A percentile compares a stretch with the other conserved stretches of the same genome.
phyloP scores from a whole-genome alignment of 176 grass and related monocot genomes.

The Cocos nucifera region DNA sequence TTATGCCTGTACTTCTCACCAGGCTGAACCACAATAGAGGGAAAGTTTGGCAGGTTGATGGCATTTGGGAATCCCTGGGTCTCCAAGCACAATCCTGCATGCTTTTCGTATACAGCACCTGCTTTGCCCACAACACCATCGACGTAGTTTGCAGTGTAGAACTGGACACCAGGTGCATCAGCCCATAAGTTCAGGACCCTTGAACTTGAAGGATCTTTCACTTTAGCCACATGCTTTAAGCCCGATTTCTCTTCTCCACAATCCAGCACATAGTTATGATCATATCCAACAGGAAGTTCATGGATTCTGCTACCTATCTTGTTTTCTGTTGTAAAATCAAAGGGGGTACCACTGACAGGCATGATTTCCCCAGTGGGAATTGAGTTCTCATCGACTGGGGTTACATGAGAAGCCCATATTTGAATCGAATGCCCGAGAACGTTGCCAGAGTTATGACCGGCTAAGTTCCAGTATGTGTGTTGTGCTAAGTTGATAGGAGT shows the following conservation, averaged over 20 bases:
- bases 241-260: slow-evolving; percentile 49
- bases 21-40: slow-evolving; percentile 47
- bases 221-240: slow-evolving; percentile 56
- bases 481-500: slow-evolving; percentile 72
- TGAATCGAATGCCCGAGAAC: slow-evolving; percentile 54
- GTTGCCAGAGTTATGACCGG: slow-evolving; percentile 70
- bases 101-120: slow-evolving; percentile 49
- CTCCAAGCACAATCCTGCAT: slow-evolving; percentile 72
- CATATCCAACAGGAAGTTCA: slow-evolving; percentile 40
- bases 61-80: slow-evolving; percentile 95
- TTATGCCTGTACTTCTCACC: slow-evolving; percentile 73
- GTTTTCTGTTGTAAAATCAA: slow-evolving; percentile 50
- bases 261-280: slow-evolving; percentile 62
- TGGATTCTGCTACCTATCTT: slow-evolving; percentile 48
- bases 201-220: slow-evolving; percentile 42
- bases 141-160: slow-evolving; percentile 74
- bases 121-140: slow-evolving; percentile 54
- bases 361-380: slow-evolving; percentile 74
- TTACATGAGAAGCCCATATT: slow-evolving; percentile 60
- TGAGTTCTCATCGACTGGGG: slow-evolving; percentile 52
- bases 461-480: slow-evolving; percentile 93
- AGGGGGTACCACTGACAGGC: slow-evolving; percentile 42
- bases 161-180: slow-evolving; percentile 70
- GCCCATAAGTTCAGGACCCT: slow-evolving; percentile 56
- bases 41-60: slow-evolving; percentile 67